A percentile compares a stretch with the other conserved stretches of the same genome.
phyloP scores from a whole-genome alignment of 306 rosid genomes.

The Fragaria ananassa region DNA sequence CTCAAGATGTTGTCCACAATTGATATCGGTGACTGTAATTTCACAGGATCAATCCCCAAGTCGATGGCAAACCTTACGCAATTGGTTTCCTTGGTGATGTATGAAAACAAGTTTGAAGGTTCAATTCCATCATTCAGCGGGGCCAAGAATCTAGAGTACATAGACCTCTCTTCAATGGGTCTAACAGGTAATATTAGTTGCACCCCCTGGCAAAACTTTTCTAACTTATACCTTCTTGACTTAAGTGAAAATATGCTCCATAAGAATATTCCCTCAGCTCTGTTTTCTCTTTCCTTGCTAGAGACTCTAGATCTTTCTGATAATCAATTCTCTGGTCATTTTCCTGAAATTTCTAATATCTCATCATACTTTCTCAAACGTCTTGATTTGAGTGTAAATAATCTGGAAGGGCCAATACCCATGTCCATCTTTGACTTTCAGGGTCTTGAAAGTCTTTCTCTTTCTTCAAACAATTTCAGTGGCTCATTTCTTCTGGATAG shows the following conservation, averaged over 20 bases:
- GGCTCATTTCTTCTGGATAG: background rate
- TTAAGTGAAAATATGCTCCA: slow-evolving; percentile 11
- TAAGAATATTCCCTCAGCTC: slow-evolving; percentile 25
- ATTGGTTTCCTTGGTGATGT: slow-evolving; percentile 15
- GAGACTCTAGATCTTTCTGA: background rate
- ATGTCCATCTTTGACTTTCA: slow-evolving; percentile 3
- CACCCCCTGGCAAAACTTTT: slow-evolving; percentile 20
- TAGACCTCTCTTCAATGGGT: slow-evolving; percentile 13
- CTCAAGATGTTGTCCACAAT: slow-evolving; percentile 18
- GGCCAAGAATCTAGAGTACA: slow-evolving; percentile 6
- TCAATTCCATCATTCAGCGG: slow-evolving; percentile 20
- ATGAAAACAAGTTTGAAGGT: slow-evolving; percentile 22
- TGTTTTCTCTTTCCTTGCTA: slow-evolving; percentile 23
- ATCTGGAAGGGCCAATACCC: slow-evolving; percentile 43
- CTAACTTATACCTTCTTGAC: slow-evolving; percentile 7
- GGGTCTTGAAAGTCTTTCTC: background rate
- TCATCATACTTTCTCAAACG: slow-evolving; percentile 14
- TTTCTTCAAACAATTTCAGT: slow-evolving; percentile 25
- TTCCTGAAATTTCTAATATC: slow-evolving; percentile 2
- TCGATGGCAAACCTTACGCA: slow-evolving; percentile 12
- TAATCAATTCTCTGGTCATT: slow-evolving; percentile 19
- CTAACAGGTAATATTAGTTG: slow-evolving; percentile 23
- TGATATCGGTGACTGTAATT: background rate
- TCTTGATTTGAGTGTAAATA: slow-evolving; percentile 42
- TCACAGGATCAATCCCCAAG: slow-evolving; percentile 25